Base-by-base conservation (phyloP, 176 grass and related monocot species). In the Echinochloa phyllopogon region DNA sequence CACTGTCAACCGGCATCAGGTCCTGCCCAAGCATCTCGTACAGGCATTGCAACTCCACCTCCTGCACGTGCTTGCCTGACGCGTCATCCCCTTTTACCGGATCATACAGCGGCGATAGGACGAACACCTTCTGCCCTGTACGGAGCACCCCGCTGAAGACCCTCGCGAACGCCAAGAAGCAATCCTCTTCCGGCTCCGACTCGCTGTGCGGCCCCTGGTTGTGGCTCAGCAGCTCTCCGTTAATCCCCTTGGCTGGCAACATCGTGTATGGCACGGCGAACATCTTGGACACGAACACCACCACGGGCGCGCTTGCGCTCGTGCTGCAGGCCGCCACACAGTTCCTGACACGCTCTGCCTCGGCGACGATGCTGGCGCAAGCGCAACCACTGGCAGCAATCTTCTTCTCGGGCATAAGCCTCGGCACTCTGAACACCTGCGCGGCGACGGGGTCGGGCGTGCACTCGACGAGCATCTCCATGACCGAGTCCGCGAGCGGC, bases 251-350 rank as follows among this genome's bases (percentile, higher is more conserved):
- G 40, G 67, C 58, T 55, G 95, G 95, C 58, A 98, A 81, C 55
- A 71, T 87, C 68, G 93, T 88, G 70, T 79, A 81, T 52, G 87
- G 89, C 66, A 95, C 79, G 0, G 89, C 89, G 90, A 94, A 98
- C 95, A 98, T 98, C 87, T 98, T 98, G 0, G 93, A 98, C 76
- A 98, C 89, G 29, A 92, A 98, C 27, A 94, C 96, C 13, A 98
- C 87, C 39, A 86, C 73, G 21, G 93, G 96, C 15, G 80, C 96
- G 51, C 80, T 75, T 72, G 29, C 0, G 25, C 77, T 90, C 67
- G 74, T 65, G 62, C 91, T 86, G 57, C 93, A 98, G 63, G 55
- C 38, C 77, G 86, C 83, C 8, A 98, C 86, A 41, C 89, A 93
- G 18, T 89, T 98, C 86, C 95, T 88, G 57, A 90, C 89, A 65